A percentile compares a stretch with the other conserved stretches of the same genome.
Conservation (phyloP, 371 early-diverging fungal genomes). For the Mucor circinelloides region DNA sequence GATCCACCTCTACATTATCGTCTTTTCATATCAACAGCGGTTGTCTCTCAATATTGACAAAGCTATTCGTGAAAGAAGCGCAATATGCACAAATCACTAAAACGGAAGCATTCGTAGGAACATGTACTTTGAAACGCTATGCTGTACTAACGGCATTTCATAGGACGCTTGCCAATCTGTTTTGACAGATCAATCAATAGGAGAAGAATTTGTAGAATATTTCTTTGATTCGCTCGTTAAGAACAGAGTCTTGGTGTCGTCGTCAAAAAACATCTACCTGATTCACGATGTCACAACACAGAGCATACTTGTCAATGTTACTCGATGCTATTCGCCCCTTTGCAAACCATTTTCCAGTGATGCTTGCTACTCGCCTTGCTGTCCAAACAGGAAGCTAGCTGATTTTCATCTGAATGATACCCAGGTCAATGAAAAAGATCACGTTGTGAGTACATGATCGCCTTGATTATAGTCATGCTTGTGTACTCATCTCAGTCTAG, state of each 20-base stretch:
- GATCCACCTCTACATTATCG: background rate
- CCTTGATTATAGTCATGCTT: background rate
- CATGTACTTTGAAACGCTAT: background rate
- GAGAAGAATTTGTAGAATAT: background rate
- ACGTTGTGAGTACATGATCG: background rate
- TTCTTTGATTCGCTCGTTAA: slow-evolving; percentile 10
- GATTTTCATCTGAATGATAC: background rate
- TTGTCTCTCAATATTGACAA: slow-evolving; percentile 15
- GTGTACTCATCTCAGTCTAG: background rate
- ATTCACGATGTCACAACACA: slow-evolving; percentile 10
- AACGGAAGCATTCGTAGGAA: slow-evolving; percentile 20
- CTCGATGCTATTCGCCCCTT: slow-evolving; percentile 16
- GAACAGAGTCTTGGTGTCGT: slow-evolving; percentile 6
- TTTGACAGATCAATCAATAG: background rate
- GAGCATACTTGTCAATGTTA: slow-evolving; percentile 6
- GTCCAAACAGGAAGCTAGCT: background rate
- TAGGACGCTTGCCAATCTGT: slow-evolving; percentile 16
- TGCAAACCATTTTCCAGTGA: background rate
- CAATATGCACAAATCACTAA: slow-evolving; percentile 26
- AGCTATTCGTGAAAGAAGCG: slow-evolving; percentile 18
- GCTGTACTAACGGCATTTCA: background rate
- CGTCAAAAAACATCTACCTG: slow-evolving; percentile 9
- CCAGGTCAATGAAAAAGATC: background rate
- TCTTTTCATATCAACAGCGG: background rate
- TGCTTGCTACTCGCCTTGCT: slow-evolving; percentile 18